Evolutionary conservation across 2,329 filamentous ascomycete species (phyloP).

Genomic region (Alternaria brassicae): DNA sequence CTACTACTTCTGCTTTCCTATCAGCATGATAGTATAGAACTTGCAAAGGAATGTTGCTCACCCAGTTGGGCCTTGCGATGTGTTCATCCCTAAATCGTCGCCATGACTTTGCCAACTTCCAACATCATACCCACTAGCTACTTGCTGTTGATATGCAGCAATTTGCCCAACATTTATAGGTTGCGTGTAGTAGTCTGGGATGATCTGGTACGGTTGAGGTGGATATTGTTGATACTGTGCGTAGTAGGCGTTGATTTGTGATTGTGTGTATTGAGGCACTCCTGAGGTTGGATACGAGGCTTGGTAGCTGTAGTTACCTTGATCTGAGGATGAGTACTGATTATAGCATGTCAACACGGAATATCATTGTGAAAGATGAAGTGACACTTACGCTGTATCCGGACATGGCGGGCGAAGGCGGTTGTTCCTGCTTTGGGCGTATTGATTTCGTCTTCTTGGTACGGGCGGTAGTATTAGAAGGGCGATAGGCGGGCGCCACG

Average conservation of each 20-base stretch:
- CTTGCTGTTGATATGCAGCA: constrained; percentile 17
- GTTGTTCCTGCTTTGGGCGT: constrained; percentile 27
- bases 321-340: constrained; percentile 33
- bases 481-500: constrained; percentile 23
- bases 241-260: constrained; percentile 41
- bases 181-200: constrained; percentile 34
- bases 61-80: constrained; percentile 20
- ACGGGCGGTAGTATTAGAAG: constrained; percentile 15
- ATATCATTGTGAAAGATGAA: background rate
- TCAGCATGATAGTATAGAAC: too few relatives aligned
- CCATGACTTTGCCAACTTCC: constrained; percentile 20
- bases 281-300: constrained; percentile 17
- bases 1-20: constrained; percentile 21
- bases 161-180: constrained; percentile 15
- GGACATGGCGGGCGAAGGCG: constrained; percentile 32
- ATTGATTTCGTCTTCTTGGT: constrained; percentile 14
- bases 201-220: constrained; percentile 36
- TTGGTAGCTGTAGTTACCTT: constrained; percentile 28
- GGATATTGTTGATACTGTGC: constrained; percentile 42
- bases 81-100: constrained; percentile 1
- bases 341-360: background rate
- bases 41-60: background rate
- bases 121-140: constrained; percentile 17
- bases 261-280: constrained; percentile 43
- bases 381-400: constrained; percentile 31